phyloP scores from a whole-genome alignment of 2,329 filamentous ascomycete genomes.

The Berkeleyomyces rouxiae region DNA sequence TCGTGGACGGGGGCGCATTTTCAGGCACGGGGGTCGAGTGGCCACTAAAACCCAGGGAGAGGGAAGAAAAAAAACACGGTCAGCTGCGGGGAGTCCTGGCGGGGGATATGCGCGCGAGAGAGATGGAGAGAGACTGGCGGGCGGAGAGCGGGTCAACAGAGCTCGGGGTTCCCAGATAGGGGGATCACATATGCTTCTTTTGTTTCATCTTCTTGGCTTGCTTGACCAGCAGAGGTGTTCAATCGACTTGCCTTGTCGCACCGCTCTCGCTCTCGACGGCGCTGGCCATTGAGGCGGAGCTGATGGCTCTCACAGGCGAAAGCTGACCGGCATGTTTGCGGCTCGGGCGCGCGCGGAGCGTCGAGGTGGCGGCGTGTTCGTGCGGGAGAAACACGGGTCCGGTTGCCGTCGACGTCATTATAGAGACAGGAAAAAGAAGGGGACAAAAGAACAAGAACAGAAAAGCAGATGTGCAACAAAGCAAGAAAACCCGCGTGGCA shows the following conservation, averaged over 20 bases:
- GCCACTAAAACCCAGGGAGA: conserved; percentile 37
- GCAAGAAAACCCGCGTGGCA: not conserved
- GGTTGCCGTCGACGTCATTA: conserved; percentile 9
- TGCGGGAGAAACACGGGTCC: not conserved
- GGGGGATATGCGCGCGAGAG: not conserved
- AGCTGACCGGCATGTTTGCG: not conserved
- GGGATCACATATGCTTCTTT: too few relatives aligned
- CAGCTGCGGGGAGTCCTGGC: not conserved
- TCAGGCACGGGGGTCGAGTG: conserved; percentile 67
- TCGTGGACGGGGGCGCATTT: conserved; percentile 84
- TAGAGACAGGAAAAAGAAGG: not conserved
- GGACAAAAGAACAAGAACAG: not conserved
- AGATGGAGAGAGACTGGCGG: not conserved
- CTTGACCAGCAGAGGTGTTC: too few relatives aligned
- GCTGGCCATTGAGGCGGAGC: conserved; percentile 1
- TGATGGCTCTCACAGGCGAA: conserved; percentile 3
- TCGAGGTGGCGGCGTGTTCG: conserved; percentile 1
- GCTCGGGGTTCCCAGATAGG: too few relatives aligned
- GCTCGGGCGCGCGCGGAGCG: conserved; percentile 3
- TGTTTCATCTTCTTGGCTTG: not conserved
- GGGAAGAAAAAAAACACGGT: not conserved
- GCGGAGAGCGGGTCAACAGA: too few relatives aligned
- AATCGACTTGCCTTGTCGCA: conserved; percentile 3
- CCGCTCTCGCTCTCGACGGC: conserved; percentile 6
- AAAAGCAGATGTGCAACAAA: not conserved